Percentiles rank a stretch among this genome's conserved stretches.
These are phyloP conservation scores for Metarhizium anisopliae DNA, from an alignment of 2,329 filamentous ascomycete species.

Conservation along the genomic window DNA sequence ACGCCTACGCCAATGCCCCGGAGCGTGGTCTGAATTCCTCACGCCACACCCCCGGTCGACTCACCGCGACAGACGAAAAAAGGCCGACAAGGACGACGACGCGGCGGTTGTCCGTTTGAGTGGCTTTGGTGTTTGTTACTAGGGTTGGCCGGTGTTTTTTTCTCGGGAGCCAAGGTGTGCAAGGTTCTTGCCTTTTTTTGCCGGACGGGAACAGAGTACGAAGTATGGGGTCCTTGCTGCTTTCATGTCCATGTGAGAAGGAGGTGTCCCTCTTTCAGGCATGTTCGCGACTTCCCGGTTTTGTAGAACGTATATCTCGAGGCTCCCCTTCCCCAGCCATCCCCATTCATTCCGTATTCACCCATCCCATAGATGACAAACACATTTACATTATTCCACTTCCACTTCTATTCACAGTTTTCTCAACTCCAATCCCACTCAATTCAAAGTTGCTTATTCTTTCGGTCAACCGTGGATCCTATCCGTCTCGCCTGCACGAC, in stretches of 20 bases:
- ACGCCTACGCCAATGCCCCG: neutral
- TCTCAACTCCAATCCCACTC: neutral
- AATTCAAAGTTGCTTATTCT: neutral
- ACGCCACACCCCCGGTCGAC: neutral
- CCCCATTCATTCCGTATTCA: slow-evolving; percentile 30
- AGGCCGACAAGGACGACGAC: neutral
- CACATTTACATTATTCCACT: neutral
- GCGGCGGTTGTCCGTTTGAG: neutral
- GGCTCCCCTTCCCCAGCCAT: slow-evolving; percentile 1
- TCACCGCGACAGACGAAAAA: neutral
- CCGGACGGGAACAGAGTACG: neutral
- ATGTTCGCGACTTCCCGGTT: neutral
- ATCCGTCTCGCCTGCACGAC: neutral
- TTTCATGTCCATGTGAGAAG: neutral
- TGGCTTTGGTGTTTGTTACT: neutral
- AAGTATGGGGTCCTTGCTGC: neutral
- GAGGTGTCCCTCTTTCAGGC: neutral
- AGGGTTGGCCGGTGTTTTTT: neutral
- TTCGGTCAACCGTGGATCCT: neutral
- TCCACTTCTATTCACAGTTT: neutral
- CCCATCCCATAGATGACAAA: slow-evolving; percentile 26
- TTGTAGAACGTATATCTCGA: neutral
- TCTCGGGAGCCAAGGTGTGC: neutral
- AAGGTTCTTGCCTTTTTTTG: neutral
- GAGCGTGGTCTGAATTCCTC: neutral